These are phyloP conservation scores for Myriosclerotinia scirpicola DNA, from an alignment of 2,329 filamentous ascomycete genomes.

Conservation along the genomic window DNA sequence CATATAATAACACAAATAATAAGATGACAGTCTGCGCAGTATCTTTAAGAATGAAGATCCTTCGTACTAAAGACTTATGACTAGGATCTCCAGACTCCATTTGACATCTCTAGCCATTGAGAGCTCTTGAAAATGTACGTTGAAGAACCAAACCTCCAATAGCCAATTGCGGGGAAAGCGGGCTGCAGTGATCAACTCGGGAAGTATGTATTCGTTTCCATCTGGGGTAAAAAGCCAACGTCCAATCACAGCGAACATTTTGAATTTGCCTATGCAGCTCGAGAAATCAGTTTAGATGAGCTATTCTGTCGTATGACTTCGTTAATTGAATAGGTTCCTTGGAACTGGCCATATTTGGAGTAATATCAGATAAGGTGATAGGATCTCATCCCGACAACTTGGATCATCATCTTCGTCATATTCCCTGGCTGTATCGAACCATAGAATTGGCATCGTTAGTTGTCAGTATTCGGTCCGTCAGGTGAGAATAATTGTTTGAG, in stretches of 20 bases:
- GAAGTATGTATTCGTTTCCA: conserved; percentile 2
- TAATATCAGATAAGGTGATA: conserved; percentile 12
- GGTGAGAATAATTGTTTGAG: conserved; percentile 2
- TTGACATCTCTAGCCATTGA: neutral
- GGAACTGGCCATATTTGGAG: neutral
- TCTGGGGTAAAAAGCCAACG: neutral
- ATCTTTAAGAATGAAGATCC: neutral
- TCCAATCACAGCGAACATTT: neutral
- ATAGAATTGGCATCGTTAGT: neutral
- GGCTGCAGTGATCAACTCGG: neutral
- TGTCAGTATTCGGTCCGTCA: conserved; percentile 15
- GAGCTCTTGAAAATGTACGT: neutral
- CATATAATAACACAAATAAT: neutral
- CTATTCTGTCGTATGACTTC: conserved; percentile 13
- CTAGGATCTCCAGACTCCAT: neutral
- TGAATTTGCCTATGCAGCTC: conserved; percentile 2
- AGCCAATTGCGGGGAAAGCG: conserved; percentile 13
- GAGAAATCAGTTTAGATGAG: neutral
- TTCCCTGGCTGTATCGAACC: neutral
- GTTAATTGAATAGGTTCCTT: conserved; percentile 5
- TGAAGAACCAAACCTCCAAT: neutral
- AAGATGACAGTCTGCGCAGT: neutral
- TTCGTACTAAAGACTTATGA: conserved; percentile 3
- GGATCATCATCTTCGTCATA: conserved; percentile 8
- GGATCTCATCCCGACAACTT: conserved; percentile 21